Conservation (phyloP, 2,329 filamentous ascomycete genomes). For the Ophiostoma montium region DNA sequence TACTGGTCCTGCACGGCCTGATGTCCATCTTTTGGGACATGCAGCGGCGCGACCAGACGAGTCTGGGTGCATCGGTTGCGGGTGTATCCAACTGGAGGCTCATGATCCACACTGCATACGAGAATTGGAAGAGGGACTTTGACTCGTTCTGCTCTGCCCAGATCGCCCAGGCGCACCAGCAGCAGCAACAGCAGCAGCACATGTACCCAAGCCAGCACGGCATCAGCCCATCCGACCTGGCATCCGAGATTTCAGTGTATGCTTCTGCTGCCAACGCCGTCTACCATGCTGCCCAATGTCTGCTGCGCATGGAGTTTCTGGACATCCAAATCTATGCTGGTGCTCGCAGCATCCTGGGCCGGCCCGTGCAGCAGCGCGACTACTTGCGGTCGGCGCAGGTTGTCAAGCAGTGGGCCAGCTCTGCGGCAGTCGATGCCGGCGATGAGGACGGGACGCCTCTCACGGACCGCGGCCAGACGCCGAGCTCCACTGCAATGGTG, state of each 20-base stretch:
- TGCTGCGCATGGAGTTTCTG: constrained; percentile 10
- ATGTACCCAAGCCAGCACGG: not conserved
- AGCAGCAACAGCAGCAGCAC: not conserved
- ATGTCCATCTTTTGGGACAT: constrained; percentile 13
- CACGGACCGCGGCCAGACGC: not conserved
- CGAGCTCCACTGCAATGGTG: not conserved
- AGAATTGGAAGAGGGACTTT: constrained; percentile 10
- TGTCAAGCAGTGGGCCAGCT: constrained; percentile 9
- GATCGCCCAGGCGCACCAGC: not conserved
- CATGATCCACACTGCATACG: constrained; percentile 5
- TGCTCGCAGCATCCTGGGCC: constrained; percentile 11
- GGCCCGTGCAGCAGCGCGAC: constrained; percentile 10
- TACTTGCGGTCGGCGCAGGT: constrained; percentile 11
- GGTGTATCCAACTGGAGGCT: constrained; percentile 4
- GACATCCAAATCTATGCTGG: constrained; percentile 14
- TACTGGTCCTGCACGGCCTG: constrained; percentile 12
- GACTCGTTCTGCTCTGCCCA: constrained; percentile 5
- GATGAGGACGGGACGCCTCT: not conserved
- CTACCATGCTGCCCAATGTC: constrained; percentile 10
- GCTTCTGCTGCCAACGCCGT: constrained; percentile 7
- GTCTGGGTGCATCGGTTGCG: constrained; percentile 4
- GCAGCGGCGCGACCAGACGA: constrained; percentile 13
- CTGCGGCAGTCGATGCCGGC: not conserved
- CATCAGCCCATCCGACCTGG: not conserved
- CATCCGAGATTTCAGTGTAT: constrained; percentile 4